phyloP scores from a whole-genome alignment of 177 flowering plant species.

The Vitis hybrid region DNA sequence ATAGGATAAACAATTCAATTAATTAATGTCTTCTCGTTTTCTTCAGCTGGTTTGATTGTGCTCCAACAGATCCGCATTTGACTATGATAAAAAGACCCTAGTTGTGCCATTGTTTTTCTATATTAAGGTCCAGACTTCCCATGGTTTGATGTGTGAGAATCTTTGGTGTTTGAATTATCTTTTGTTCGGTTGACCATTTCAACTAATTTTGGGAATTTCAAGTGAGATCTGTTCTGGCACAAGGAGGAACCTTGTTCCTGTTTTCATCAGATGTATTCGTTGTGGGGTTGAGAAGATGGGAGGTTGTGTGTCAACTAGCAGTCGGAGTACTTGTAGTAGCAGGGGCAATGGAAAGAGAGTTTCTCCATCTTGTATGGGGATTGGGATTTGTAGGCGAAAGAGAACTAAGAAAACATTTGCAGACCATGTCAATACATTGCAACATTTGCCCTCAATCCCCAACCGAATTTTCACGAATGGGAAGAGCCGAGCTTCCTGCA shows the following conservation, averaged over 20 bases:
- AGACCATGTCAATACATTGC: slow-evolving; percentile 48
- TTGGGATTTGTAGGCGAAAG: slow-evolving; percentile 36
- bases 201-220: slow-evolving; percentile 11
- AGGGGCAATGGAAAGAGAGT: slow-evolving; percentile 47
- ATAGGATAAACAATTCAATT: slow-evolving; percentile 21
- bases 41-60: slow-evolving; percentile 31
- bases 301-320: slow-evolving; percentile 69
- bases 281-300: slow-evolving; percentile 63
- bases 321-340: slow-evolving; percentile 50
- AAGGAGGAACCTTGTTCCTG: slow-evolving; percentile 15
- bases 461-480: slow-evolving; percentile 76
- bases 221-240: slow-evolving; percentile 29
- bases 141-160: slow-evolving; percentile 21
- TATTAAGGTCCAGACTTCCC: slow-evolving; percentile 12
- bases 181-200: slow-evolving; percentile 27
- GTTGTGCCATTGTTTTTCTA: slow-evolving; percentile 8
- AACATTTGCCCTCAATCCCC: slow-evolving; percentile 60
- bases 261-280: slow-evolving; percentile 27
- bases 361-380: slow-evolving; percentile 39
- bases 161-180: slow-evolving; percentile 23
- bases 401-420: slow-evolving; percentile 49
- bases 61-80: slow-evolving; percentile 25
- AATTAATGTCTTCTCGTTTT: slow-evolving; percentile 19
- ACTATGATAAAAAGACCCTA: slow-evolving; percentile 16
- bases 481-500: slow-evolving; percentile 64